These are phyloP conservation scores for Ceratocystis alfenasii DNA, from an alignment of 2,329 filamentous ascomycete genomes.

Conservation along the genomic window DNA sequence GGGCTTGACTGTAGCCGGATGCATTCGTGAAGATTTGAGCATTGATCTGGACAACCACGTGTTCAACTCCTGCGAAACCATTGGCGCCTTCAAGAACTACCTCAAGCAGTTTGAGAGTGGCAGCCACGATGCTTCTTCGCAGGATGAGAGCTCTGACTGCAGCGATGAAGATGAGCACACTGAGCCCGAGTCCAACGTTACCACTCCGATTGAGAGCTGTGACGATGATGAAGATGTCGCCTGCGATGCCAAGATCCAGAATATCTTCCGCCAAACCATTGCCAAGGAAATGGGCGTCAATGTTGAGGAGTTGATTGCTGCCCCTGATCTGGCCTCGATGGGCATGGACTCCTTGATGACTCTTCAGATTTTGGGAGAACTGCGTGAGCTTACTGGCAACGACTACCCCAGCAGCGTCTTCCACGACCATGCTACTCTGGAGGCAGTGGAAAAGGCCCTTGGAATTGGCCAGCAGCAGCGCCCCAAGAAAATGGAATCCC, in stretches of 20 bases:
- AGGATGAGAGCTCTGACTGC: slow-evolving; percentile 30
- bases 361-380: slow-evolving; percentile 42
- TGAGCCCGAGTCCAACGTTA: slow-evolving; percentile 40
- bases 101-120: slow-evolving; percentile 30
- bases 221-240: slow-evolving; percentile 33
- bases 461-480: slow-evolving; percentile 37
- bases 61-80: slow-evolving; percentile 43
- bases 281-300: slow-evolving; percentile 63
- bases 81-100: slow-evolving; percentile 41
- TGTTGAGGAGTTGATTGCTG: slow-evolving; percentile 47
- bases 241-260: slow-evolving; percentile 26
- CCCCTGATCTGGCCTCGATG: slow-evolving; percentile 42
- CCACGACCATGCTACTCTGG: slow-evolving; percentile 48
- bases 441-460: slow-evolving; percentile 53
- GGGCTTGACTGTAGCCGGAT: slow-evolving; percentile 44
- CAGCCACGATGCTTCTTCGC: slow-evolving; percentile 22
- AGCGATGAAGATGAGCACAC: slow-evolving; percentile 37
- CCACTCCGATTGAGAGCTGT: slow-evolving; percentile 42
- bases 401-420: slow-evolving; percentile 49
- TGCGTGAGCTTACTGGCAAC: slow-evolving; percentile 43
- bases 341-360: slow-evolving; percentile 50
- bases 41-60: slow-evolving; percentile 42
- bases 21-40: slow-evolving; percentile 46
- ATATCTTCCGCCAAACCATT: slow-evolving; percentile 52
- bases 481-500: slow-evolving; percentile 29